Percentiles rank a stretch among this genome's conserved stretches.
Evolutionary conservation across 2,329 filamentous ascomycete species (phyloP).

Genomic region (Microcera coccophila): DNA sequence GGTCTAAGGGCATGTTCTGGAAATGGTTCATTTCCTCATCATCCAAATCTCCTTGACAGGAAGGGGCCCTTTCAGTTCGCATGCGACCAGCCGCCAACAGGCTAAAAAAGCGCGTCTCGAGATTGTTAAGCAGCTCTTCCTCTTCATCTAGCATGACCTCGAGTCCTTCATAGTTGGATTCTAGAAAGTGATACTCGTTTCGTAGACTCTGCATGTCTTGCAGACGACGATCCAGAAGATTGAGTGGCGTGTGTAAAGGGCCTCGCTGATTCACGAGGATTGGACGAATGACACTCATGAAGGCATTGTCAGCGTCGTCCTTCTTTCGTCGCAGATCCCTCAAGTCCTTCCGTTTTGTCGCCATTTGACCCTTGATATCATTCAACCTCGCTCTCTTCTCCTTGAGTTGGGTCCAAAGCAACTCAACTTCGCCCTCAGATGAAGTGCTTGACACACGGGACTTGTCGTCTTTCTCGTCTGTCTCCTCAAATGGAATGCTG

Average conservation of each 20-base stretch:
- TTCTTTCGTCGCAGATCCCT: conserved; percentile 30
- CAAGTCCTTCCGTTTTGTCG: conserved; percentile 29
- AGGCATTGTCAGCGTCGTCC: conserved; percentile 37
- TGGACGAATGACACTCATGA: conserved; percentile 38
- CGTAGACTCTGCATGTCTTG: conserved; percentile 36
- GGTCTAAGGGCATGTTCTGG: conserved; percentile 29
- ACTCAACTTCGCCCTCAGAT: conserved; percentile 31
- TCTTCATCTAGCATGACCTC: conserved; percentile 35
- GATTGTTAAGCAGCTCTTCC: conserved; percentile 32
- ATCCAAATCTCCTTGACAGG: conserved; percentile 6
- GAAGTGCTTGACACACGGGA: conserved; percentile 16
- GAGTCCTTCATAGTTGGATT: conserved; percentile 36
- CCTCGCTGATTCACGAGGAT: conserved; percentile 30
- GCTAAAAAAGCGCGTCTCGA: conserved; percentile 40
- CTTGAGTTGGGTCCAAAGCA: conserved; percentile 36
- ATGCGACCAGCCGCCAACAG: conserved; percentile 31
- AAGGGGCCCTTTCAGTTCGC: conserved; percentile 7
- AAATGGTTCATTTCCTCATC: conserved; percentile 7
- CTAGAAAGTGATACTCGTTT: conserved; percentile 35
- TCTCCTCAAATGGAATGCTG: conserved; percentile 6
- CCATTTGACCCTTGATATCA: conserved; percentile 32
- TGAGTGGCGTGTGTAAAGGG: conserved; percentile 15
- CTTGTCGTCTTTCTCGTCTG: conserved; percentile 13
- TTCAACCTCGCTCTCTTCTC: conserved; percentile 29
- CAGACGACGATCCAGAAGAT: conserved; percentile 29